phyloP scores from a whole-genome alignment of 2,329 filamentous ascomycete species.

The Xylaria digitata region DNA sequence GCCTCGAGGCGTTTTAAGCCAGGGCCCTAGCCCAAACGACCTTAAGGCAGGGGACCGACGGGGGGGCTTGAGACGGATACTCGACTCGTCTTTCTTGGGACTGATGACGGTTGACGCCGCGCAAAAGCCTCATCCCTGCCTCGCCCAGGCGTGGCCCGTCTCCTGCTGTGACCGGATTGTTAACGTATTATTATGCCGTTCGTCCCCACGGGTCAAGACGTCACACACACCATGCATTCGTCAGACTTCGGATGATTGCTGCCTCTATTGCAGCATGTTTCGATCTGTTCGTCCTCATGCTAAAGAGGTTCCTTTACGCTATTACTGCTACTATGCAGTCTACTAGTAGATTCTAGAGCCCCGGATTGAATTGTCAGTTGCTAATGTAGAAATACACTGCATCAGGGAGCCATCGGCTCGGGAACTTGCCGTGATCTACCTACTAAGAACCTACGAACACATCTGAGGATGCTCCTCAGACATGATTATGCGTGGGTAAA shows the following conservation, averaged over 20 bases:
- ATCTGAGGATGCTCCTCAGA: slow-evolving; percentile 38
- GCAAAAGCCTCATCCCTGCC: slow-evolving; percentile 52
- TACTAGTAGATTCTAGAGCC: slow-evolving; percentile 14
- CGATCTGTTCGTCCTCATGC: slow-evolving; percentile 46
- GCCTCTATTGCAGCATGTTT: slow-evolving; percentile 47
- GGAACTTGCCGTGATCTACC: slow-evolving; percentile 42
- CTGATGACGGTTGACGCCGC: slow-evolving; percentile 52
- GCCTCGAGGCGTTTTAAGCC: slow-evolving; percentile 49
- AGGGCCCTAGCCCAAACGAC: slow-evolving; percentile 50
- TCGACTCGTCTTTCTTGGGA: slow-evolving; percentile 52
- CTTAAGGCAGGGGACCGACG: slow-evolving; percentile 49
- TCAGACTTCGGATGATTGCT: slow-evolving; percentile 50
- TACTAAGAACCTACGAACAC: slow-evolving; percentile 31
- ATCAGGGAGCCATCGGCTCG: slow-evolving; percentile 45
- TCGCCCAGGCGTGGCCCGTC: slow-evolving; percentile 48
- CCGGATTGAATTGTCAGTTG: slow-evolving; percentile 36
- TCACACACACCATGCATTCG: slow-evolving; percentile 46
- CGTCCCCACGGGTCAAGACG: slow-evolving; percentile 48
- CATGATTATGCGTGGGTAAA: slow-evolving; percentile 20
- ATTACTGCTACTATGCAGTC: background rate
- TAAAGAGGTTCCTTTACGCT: slow-evolving; percentile 38
- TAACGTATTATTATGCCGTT: slow-evolving; percentile 61
- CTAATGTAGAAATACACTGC: slow-evolving; percentile 34
- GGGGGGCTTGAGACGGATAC: slow-evolving; percentile 59
- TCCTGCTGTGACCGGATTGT: slow-evolving; percentile 61